Evolutionary conservation across 2,329 filamentous ascomycete genomes (phyloP).

Genomic region (Colletotrichum falcatum): DNA sequence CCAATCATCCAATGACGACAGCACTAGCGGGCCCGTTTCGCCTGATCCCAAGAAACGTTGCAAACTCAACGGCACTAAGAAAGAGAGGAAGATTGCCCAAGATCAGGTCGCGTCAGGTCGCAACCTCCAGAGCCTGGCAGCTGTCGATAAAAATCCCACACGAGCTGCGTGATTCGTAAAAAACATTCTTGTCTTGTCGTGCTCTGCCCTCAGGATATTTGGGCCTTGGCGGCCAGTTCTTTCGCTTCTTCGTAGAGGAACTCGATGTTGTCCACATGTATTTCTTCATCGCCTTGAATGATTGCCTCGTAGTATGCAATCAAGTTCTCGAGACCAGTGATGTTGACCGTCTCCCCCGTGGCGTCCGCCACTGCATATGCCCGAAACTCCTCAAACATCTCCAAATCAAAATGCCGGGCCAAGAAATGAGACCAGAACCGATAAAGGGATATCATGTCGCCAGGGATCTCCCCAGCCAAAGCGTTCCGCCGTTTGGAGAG

Average conservation of each 20-base stretch:
- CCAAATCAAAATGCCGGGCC: slow-evolving; percentile 77
- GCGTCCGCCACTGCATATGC: slow-evolving; percentile 74
- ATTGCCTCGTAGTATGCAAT: slow-evolving; percentile 69
- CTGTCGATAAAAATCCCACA: slow-evolving; percentile 12
- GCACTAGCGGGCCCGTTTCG: neutral
- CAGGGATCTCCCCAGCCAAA: slow-evolving; percentile 55
- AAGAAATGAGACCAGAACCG: slow-evolving; percentile 82
- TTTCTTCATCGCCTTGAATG: neutral
- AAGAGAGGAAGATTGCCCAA: slow-evolving; percentile 14
- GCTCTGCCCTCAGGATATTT: slow-evolving; percentile 11
- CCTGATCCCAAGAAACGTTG: slow-evolving; percentile 29
- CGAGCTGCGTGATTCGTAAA: slow-evolving; percentile 32
- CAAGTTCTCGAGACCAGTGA: slow-evolving; percentile 70
- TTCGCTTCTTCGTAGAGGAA: slow-evolving; percentile 30
- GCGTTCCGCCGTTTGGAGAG: slow-evolving; percentile 53
- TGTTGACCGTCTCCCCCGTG: slow-evolving; percentile 55
- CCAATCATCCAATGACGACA: slow-evolving; percentile 32
- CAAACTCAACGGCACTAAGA: slow-evolving; percentile 13
- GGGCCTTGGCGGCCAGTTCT: slow-evolving; percentile 11
- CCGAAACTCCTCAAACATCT: slow-evolving; percentile 82
- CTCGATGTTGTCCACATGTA: slow-evolving; percentile 12
- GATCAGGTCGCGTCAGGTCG: neutral
- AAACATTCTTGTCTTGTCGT: slow-evolving; percentile 9
- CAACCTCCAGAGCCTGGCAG: slow-evolving; percentile 8
- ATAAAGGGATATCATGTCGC: slow-evolving; percentile 76